A percentile compares a stretch with the other conserved stretches of the same genome.
Conservation (phyloP, 371 early-diverging fungal genomes). For the Mucor sp. region DNA sequence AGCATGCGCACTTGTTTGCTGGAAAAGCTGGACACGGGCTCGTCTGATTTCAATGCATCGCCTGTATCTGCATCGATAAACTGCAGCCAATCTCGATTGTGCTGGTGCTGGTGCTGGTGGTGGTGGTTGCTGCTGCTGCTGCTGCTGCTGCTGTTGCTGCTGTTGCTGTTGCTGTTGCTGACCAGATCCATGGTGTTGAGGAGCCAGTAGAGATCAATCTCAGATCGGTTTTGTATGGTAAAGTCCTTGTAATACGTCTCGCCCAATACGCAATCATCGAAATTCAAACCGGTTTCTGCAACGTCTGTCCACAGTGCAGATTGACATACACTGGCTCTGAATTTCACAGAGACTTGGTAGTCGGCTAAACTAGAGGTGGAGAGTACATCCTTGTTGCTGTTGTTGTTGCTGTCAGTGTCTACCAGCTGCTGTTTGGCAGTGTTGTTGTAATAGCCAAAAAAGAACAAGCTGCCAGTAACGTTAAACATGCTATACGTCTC, state of each 20-base stretch:
- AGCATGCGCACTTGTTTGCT: constrained; percentile 77
- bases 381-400: constrained; percentile 23
- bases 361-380: constrained; percentile 50
- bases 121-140: too few species aligned
- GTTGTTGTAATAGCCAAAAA: constrained; percentile 72
- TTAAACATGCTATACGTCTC: constrained; percentile 66
- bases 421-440: constrained; percentile 1
- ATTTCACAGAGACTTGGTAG: constrained; percentile 74
- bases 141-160: too few species aligned
- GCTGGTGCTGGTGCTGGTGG: too few species aligned
- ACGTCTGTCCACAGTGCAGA: constrained; percentile 91
- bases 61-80: constrained; percentile 80
- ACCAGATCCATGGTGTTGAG: constrained; percentile 71
- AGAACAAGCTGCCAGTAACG: constrained; percentile 83
- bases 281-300: constrained; percentile 85
- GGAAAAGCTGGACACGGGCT: constrained; percentile 74
- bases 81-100: constrained; percentile 63
- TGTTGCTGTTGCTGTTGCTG: too few species aligned
- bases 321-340: constrained; percentile 82
- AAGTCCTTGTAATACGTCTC: constrained; percentile 89
- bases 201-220: constrained; percentile 89
- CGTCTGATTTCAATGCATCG: constrained; percentile 43
- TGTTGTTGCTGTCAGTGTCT: background rate
- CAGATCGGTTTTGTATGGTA: constrained; percentile 88
- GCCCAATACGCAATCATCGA: constrained; percentile 93